phyloP scores from a whole-genome alignment of 2,329 filamentous ascomycete genomes.

The Hypoxylon sp. region DNA sequence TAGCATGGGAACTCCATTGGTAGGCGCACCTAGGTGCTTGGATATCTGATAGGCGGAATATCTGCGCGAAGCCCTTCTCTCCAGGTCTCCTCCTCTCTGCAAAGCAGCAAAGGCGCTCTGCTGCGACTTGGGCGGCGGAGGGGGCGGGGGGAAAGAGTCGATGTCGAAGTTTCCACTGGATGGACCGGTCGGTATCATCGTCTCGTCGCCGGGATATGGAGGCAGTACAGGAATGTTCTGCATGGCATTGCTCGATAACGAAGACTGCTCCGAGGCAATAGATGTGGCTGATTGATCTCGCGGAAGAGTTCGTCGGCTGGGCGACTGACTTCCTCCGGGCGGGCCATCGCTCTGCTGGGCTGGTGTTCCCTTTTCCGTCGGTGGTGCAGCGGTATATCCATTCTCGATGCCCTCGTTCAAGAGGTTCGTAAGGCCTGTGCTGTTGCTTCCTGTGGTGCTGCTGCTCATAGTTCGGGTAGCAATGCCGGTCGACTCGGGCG shows the following conservation, averaged over 20 bases:
- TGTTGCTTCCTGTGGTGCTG: slow-evolving; percentile 65
- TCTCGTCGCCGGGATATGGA: slow-evolving; percentile 72
- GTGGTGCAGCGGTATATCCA: slow-evolving; percentile 55
- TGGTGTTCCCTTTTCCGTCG: slow-evolving; percentile 45
- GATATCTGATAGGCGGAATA: slow-evolving; percentile 98
- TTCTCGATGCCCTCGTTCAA: slow-evolving; percentile 67
- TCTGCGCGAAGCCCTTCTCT: slow-evolving; percentile 87
- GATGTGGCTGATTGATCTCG: slow-evolving; percentile 63
- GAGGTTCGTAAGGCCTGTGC: slow-evolving; percentile 64
- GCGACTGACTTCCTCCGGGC: slow-evolving; percentile 51
- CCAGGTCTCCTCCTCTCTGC: slow-evolving; percentile 90
- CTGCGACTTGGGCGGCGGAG: slow-evolving; percentile 81
- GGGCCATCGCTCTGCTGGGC: slow-evolving; percentile 33
- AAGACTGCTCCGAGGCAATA: slow-evolving; percentile 67
- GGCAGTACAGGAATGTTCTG: slow-evolving; percentile 79
- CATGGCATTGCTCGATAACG: slow-evolving; percentile 76
- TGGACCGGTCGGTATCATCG: slow-evolving; percentile 55
- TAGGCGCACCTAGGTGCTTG: slow-evolving; percentile 84
- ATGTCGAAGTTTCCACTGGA: slow-evolving; percentile 61
- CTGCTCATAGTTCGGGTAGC: slow-evolving; percentile 64
- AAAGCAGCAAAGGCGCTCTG: slow-evolving; percentile 90
- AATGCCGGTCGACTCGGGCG: slow-evolving; percentile 47
- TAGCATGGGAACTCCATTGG: slow-evolving; percentile 85
- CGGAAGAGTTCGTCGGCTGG: slow-evolving; percentile 56
- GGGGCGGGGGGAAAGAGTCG: slow-evolving; percentile 75